Evolutionary conservation across 768 basidiomycete genomes (phyloP), one percentile per base, ranked within the genome.

Genomic region (Mycena chlorophos): DNA sequence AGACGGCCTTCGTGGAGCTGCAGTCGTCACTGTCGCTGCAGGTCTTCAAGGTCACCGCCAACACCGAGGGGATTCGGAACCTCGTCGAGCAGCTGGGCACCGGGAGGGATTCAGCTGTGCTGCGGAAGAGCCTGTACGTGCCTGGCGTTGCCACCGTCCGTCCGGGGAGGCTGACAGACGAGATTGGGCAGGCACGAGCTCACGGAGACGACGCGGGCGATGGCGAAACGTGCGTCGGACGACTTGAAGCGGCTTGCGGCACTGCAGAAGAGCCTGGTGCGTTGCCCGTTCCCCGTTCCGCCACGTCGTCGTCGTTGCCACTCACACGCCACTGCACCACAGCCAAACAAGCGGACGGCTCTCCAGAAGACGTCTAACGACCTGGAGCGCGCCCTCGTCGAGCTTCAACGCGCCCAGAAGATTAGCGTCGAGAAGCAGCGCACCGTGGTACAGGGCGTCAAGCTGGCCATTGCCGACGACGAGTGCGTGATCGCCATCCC

Each of bases 41-140:
- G 71, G 91, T 96, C 55, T 97, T 98, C 87, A 98, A 98, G 83
- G 94, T 98, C 76, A 95, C 96, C 65, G 83, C 91, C 54, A 99
- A 99, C 73, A 94, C 98, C 2, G 92, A 96, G 66, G 95, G 91
- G 17, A 96, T 99, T 43, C 71, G 92, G 64, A 93, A 92, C 71
- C 80, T 94, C 16, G 91, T 98, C 14, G 94, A 98, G 67, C 91
- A 95, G 70, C 80, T 99, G 2, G 96, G 96, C 3, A 92, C 89
- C 0, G 75, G 73, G 31, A 85, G 85, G 65, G 95, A 98, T 69
- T 91, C 88, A 16, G 83, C 87, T 0, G 69, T 76, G 2, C 73
- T 98, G 51, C 80, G 96, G 62, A 93, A 89, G 72, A 88, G 85
- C 48, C 73, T 98, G 95, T 96, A 64, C 60, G 92, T 79, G n/a